Evolutionary conservation across 257 asterid species (phyloP).

Genomic region (Vinca minor): DNA sequence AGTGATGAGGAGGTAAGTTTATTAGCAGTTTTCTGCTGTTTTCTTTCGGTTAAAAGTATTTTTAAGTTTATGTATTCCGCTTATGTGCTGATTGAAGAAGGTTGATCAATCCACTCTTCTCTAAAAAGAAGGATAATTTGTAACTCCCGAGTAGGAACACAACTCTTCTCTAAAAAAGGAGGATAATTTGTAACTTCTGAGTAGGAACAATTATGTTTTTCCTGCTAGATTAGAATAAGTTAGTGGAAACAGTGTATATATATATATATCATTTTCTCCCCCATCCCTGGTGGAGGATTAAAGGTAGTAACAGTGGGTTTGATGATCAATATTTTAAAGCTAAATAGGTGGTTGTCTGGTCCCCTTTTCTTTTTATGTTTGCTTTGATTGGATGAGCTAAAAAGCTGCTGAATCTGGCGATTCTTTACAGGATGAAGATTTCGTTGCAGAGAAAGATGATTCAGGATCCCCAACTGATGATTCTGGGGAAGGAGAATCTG

Average conservation of each 20-base stretch:
- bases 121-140: no score
- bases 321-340: background rate
- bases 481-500: constrained; percentile 78
- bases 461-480: constrained; percentile 95
- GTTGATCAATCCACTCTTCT: no score
- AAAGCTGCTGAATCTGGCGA: background rate
- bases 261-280: no score
- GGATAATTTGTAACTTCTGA: background rate
- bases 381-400: constrained; percentile 24
- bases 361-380: background rate
- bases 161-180: no score
- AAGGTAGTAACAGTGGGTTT: background rate
- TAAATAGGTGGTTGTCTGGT: background rate
- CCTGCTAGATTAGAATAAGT: background rate
- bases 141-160: no score
- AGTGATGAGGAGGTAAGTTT: constrained; percentile 65
- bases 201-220: background rate
- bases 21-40: background rate
- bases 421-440: constrained; percentile 66
- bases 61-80: background rate
- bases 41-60: background rate
- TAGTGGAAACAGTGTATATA: background rate
- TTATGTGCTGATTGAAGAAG: no score
- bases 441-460: constrained; percentile 66
- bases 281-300: no score